phyloP scores from a whole-genome alignment of 2,329 filamentous ascomycete species.

The Xylaria sp. region DNA sequence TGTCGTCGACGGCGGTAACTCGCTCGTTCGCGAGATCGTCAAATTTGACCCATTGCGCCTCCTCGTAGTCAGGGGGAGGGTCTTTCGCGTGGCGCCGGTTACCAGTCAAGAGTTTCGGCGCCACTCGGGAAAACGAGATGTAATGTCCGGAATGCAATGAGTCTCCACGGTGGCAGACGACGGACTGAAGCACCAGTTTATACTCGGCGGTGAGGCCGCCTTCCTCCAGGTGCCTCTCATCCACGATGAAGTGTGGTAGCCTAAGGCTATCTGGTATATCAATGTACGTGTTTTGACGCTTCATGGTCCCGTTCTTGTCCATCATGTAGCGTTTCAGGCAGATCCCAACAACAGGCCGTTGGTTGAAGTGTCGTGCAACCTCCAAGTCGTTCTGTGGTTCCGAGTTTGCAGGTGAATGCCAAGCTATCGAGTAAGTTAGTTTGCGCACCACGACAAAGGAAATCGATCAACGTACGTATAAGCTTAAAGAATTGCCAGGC shows the following conservation, averaged over 20 bases:
- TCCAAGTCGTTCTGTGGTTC: conserved; percentile 75
- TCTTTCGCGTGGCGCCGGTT: conserved; percentile 66
- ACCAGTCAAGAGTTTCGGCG: conserved; percentile 68
- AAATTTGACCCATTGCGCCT: conserved; percentile 87
- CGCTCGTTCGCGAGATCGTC: conserved; percentile 81
- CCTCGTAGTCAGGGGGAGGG: conserved; percentile 72
- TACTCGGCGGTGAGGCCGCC: conserved; percentile 86
- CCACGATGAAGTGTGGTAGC: conserved; percentile 88
- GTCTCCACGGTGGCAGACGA: conserved; percentile 90
- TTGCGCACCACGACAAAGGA: conserved; percentile 5
- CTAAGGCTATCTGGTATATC: conserved; percentile 87
- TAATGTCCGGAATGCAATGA: conserved; percentile 93
- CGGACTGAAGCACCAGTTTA: conserved; percentile 89
- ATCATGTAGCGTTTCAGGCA: conserved; percentile 92
- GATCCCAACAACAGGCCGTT: conserved; percentile 87
- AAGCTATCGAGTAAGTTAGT: conserved; percentile 67
- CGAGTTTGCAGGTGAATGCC: conserved; percentile 74
- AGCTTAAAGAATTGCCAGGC: conserved; percentile 98
- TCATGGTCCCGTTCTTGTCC: conserved; percentile 72
- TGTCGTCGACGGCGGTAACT: conserved; percentile 80
- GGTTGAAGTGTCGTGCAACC: conserved; percentile 87
- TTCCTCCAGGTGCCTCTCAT: conserved; percentile 72
- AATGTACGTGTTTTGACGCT: conserved; percentile 81
- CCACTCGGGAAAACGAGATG: conserved; percentile 82
- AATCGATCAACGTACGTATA: conserved; percentile 72